Base-by-base conservation (phyloP, 1,284 basidiomycete species). In the Quambalaria eucalypti region DNA sequence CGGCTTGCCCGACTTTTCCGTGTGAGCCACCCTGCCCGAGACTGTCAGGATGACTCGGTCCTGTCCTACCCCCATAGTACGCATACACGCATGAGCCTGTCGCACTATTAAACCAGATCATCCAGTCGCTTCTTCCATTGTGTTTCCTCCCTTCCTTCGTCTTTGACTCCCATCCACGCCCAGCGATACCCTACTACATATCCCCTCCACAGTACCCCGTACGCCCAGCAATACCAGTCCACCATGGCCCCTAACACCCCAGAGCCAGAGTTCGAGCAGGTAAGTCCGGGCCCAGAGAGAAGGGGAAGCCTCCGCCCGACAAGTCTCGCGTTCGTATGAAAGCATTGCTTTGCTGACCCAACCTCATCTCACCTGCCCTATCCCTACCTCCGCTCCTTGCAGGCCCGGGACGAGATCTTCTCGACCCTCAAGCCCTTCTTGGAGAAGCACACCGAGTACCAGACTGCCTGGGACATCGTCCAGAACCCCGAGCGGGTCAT, bases 401-500 rank as follows among this genome's bases (percentile, higher is more conserved):
- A 83, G 80, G 85, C 85, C 50, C 79, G 85, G 68, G 74, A 80
- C 75, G 85, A 87, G 80, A 82, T 88, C 73, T 79, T 79, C 54
- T 78, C 79, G 39, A 85, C 85, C 65, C 80, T 88, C 64, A 80
- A 78, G 50, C 81, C 83, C 48, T 86, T 88, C 80, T 81, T 88
- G 69, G 79, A 78, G 60, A 80, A 82, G 64, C 81, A 86, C 76
- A 85, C 86, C 30, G 81, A 83, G 65, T 87, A 87, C 80, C 79
- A 83, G 75, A 83, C 82, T 71, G 85, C 85, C 21, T 81, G 88
- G 65, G 81, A 84, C 57, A 80, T 87, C 67, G 79, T 85, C 52
- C 82, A 84, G 74, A 80, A 87, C 71, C 87, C 86, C 40, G 86
- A 88, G 78, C 84, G 86, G 65, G 76, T 87, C 74, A 80, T 88